Percentiles rank a stretch among this genome's conserved stretches.
These are phyloP conservation scores for Claviceps capensis DNA, from an alignment of 2,329 filamentous ascomycete species.

Conservation along the genomic window DNA sequence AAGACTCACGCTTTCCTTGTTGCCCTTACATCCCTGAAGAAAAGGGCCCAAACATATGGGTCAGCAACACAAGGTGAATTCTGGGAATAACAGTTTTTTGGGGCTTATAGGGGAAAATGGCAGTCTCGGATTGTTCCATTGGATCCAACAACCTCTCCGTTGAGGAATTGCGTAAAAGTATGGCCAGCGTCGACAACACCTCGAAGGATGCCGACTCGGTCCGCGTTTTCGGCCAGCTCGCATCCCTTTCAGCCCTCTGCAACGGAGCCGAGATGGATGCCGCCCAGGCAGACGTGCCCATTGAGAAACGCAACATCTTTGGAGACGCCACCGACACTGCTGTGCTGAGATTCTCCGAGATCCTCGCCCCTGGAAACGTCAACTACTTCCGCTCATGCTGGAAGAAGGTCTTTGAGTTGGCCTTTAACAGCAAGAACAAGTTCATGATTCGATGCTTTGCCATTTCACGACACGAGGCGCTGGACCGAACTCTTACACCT, in stretches of 20 bases:
- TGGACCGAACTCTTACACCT: conserved; percentile 23
- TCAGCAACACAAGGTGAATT: neutral
- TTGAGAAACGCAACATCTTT: conserved; percentile 50
- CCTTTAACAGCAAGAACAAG: conserved; percentile 77
- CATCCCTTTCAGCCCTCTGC: conserved; percentile 50
- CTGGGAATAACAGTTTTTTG: neutral
- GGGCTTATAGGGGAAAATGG: conserved; percentile 49
- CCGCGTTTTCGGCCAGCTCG: conserved; percentile 37
- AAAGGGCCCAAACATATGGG: neutral
- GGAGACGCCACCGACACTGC: conserved; percentile 69
- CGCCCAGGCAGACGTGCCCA: conserved; percentile 42
- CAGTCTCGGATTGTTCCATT: conserved; percentile 54
- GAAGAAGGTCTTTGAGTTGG: conserved; percentile 52
- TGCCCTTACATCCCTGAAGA: neutral
- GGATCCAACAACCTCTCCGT: conserved; percentile 34
- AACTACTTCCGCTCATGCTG: conserved; percentile 46
- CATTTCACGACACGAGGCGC: conserved; percentile 20
- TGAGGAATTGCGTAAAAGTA: conserved; percentile 33
- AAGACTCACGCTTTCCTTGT: neutral
- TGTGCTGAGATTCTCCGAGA: conserved; percentile 57
- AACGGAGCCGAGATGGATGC: conserved; percentile 66
- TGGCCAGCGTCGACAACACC: conserved; percentile 13
- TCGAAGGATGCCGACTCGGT: conserved; percentile 21
- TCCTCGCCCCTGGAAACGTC: conserved; percentile 38
- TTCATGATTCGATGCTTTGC: conserved; percentile 58